Evolutionary conservation across 108 stramenopile genomes (phyloP).

Genomic region (Nannochloropsis salina): DNA sequence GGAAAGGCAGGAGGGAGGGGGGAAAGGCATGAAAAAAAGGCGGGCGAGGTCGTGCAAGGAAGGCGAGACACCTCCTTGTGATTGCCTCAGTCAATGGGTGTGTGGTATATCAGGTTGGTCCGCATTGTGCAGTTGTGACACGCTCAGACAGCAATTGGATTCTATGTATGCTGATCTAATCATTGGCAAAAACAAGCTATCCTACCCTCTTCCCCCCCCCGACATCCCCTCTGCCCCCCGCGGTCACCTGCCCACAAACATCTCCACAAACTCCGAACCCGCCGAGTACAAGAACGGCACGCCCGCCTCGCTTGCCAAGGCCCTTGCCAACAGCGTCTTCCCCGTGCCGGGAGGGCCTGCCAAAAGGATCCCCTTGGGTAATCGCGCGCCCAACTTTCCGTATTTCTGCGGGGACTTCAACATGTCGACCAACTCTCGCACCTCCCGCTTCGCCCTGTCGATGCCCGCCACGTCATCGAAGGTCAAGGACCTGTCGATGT

Average conservation of each 20-base stretch:
- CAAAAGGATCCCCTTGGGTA: conserved; percentile 53
- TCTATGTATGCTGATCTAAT: not conserved
- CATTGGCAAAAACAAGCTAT: no score
- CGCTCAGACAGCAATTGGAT: conserved; percentile 20
- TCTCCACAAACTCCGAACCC: conserved; percentile 54
- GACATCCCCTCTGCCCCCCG: not conserved
- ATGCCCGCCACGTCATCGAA: conserved; percentile 90
- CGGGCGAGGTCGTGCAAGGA: no score
- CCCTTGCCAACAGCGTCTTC: conserved; percentile 55
- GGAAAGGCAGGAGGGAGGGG: not conserved
- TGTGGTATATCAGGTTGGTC: conserved; percentile 20
- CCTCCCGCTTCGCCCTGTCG: conserved; percentile 66
- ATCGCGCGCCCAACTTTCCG: conserved; percentile 44
- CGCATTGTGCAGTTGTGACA: conserved; percentile 13
- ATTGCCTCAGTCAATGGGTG: conserved; percentile 20
- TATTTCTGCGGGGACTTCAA: conserved; percentile 35
- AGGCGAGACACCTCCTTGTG: no score
- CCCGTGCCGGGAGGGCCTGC: conserved; percentile 56
- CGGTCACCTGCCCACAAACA: conserved; percentile 33
- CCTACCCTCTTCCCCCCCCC: not conserved
- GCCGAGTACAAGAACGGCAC: conserved; percentile 51
- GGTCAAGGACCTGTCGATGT: conserved; percentile 49
- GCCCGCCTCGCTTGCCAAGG: conserved; percentile 57
- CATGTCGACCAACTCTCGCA: conserved; percentile 55
- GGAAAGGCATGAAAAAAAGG: not conserved